Base-by-base conservation (phyloP, 2,329 filamentous ascomycete species). In the Phialophora tarda region DNA sequence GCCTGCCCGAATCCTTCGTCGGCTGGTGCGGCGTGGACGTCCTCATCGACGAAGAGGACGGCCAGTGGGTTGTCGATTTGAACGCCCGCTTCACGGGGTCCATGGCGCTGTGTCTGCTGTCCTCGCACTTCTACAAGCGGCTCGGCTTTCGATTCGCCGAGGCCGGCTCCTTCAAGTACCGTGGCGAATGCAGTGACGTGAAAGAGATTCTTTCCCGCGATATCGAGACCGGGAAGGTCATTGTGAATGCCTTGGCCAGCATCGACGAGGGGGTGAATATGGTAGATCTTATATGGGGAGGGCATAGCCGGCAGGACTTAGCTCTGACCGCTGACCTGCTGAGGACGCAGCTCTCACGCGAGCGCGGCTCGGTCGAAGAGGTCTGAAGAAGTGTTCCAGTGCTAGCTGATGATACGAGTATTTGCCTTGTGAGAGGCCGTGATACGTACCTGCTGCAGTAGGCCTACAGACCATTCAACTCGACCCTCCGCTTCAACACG, bases 401-500 rank as follows among this genome's bases (percentile, higher is more conserved):
- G 21, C 24, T 51, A 8, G 24, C 4, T 26, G 23, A 51, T 11
- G 48, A 17, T 44, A 44, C 8, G 38, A 21, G 6, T 44, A n/a
- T 44, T 44, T 44, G 21, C 14, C 5, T 5, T 44, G 5, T 44
- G 5, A 44, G 38, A 0, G 14, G 17, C 17, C 6, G 38, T n/a
- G 38, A 21, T n/a, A 44, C 17, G 38, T n/a, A 44, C 38, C 14
- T 44, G 14, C 38, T 44, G 1, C 38, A n/a, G 38, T n/a, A 21
- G 21, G 17, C 17, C 28, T 55, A 55, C 53, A 34, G 7, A 32
- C 63, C 61, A 53, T 69, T 71, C n/a, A 83, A 73, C 70, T 84
- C 82, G 11, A 80, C 78, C 59, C 82, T 76, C 30, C 77, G 77
- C 69, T 82, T 79, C 56, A 84, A 72, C 8, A 83, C 75, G 64